Conservation (phyloP, 2,329 filamentous ascomycete species). For the Fusarium brachygibbosum region DNA sequence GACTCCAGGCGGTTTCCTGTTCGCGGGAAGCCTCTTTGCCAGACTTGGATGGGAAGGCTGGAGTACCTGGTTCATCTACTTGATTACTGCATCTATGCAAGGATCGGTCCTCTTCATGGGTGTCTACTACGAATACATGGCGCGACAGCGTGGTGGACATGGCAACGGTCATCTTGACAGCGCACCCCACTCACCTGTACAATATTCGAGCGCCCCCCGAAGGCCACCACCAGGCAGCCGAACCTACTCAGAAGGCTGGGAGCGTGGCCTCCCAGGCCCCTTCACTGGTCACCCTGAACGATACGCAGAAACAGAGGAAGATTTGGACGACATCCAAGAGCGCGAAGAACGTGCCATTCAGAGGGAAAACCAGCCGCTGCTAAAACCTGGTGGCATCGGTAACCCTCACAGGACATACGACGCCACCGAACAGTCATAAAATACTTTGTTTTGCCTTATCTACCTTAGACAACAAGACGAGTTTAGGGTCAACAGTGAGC, state of each 20-base stretch:
- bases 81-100: conserved; percentile 88
- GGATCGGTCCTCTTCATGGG: conserved; percentile 84
- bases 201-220: conserved; percentile 48
- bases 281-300: conserved; percentile 66
- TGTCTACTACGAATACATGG: conserved; percentile 77
- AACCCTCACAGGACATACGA: conserved; percentile 59
- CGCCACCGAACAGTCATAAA: conserved; percentile 43
- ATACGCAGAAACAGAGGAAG: conserved; percentile 65
- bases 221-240: conserved; percentile 57
- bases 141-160: conserved; percentile 52
- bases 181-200: conserved; percentile 49
- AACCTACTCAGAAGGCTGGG: conserved; percentile 65
- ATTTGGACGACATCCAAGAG: conserved; percentile 64
- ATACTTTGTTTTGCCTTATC: conserved; percentile 1
- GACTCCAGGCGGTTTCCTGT: conserved; percentile 91
- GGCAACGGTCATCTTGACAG: conserved; percentile 43
- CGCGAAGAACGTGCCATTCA: conserved; percentile 65
- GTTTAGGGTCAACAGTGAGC: conserved; percentile 35
- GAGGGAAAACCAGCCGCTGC: conserved; percentile 64
- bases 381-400: conserved; percentile 65
- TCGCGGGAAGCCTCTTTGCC: conserved; percentile 84
- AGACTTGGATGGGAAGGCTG: conserved; percentile 86
- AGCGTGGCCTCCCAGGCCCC: conserved; percentile 64
- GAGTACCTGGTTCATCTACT: conserved; percentile 95
- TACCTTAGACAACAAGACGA: conserved; percentile 20